phyloP scores from a whole-genome alignment of 148 eudicot genomes.

The Simmondsia chinensis region DNA sequence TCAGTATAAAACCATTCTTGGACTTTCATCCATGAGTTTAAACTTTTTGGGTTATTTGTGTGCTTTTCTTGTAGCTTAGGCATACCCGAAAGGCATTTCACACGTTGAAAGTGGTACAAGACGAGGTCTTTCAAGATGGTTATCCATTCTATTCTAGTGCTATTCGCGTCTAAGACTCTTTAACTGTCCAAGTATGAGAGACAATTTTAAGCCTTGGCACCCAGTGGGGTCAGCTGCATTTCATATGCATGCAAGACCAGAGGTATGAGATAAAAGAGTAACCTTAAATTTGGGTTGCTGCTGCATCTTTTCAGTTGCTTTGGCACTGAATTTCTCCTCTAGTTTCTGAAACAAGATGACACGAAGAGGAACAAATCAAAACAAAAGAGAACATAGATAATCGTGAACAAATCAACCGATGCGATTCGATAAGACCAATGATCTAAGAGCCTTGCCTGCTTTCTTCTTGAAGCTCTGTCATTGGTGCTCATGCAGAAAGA shows the following conservation, averaged over 20 bases:
- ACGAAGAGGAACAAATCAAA: neutral
- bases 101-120: no score
- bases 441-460: constrained; percentile 15
- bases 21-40: no score
- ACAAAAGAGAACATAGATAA: neutral
- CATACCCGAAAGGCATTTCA: no score
- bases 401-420: neutral
- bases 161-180: no score
- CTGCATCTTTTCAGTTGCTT: constrained; percentile 17
- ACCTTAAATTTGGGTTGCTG: constrained; percentile 30
- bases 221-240: neutral
- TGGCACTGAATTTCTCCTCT: constrained; percentile 32
- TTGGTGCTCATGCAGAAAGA: constrained; percentile 24
- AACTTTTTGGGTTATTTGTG: no score
- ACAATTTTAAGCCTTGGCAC: no score
- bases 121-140: no score
- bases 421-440: neutral
- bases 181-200: no score
- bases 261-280: neutral
- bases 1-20: no score
- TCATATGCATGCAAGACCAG: neutral
- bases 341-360: constrained; percentile 18
- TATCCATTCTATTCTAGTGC: no score
- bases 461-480: constrained; percentile 24
- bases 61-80: no score